phyloP scores from a whole-genome alignment of 1,284 basidiomycete species.

The Athelia psychrophila region DNA sequence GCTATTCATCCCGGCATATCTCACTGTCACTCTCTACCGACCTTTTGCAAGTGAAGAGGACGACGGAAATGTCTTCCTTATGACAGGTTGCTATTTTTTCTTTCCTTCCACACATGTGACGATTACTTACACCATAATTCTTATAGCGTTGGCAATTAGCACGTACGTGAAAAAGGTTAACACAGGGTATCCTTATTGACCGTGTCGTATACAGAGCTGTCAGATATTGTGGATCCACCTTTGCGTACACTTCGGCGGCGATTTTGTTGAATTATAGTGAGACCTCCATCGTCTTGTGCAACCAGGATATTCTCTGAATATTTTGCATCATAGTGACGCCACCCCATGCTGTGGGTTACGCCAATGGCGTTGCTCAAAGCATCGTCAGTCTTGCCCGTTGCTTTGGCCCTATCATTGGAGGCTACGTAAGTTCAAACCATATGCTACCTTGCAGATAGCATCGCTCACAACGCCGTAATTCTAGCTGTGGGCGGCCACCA shows the following conservation, averaged over 20 bases:
- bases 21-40: conserved; percentile 70
- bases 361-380: conserved; percentile 81
- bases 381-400: conserved; percentile 81
- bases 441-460: too few species aligned
- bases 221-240: conserved; percentile 74
- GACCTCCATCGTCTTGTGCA: conserved; percentile 18
- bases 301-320: conserved; percentile 5
- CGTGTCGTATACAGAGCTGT: conserved; percentile 47
- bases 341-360: conserved; percentile 69
- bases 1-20: conserved; percentile 76
- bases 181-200: conserved; percentile 7
- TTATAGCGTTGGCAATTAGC: conserved; percentile 60
- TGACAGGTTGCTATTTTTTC: conserved; percentile 55
- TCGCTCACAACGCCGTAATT: neutral
- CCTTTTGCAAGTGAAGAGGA: conserved; percentile 57
- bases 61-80: conserved; percentile 65
- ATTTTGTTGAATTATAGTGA: conserved; percentile 80
- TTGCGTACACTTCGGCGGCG: conserved; percentile 75
- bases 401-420: conserved; percentile 74
- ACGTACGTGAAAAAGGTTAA: conserved; percentile 49
- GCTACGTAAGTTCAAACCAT: conserved; percentile 51
- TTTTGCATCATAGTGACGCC: conserved; percentile 62
- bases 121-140: conserved; percentile 9
- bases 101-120: conserved; percentile 1
- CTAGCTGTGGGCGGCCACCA: conserved; percentile 76